Conservation (phyloP, 1,284 basidiomycete species). For the Rhodotorula sp. region DNA sequence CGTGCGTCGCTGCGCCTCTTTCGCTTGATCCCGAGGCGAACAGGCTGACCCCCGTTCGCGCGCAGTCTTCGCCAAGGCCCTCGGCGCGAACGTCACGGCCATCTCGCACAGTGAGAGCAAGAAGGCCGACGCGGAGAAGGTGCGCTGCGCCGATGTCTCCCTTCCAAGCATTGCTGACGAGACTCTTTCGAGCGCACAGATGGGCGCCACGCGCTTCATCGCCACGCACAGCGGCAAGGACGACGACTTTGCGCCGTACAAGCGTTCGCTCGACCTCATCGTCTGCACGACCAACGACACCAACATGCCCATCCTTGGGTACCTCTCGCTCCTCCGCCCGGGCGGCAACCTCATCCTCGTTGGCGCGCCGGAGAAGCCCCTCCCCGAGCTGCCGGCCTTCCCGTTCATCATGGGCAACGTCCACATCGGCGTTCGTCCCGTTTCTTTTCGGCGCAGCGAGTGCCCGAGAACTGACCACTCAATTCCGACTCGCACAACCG, state of each 20-base stretch:
- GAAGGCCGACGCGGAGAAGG: constrained; percentile 50
- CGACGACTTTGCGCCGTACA: constrained; percentile 47
- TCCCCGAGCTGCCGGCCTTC: constrained; percentile 45
- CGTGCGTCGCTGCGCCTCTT: background rate
- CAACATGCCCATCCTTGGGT: constrained; percentile 51
- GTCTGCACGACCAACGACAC: constrained; percentile 53
- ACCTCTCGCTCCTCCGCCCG: constrained; percentile 53
- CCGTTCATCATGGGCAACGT: constrained; percentile 49
- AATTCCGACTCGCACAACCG: background rate
- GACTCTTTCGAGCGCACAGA: constrained; percentile 27
- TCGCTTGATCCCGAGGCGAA: background rate
- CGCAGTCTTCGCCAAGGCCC: constrained; percentile 50
- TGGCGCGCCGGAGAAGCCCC: constrained; percentile 46
- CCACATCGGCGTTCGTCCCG: constrained; percentile 41
- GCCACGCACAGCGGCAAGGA: constrained; percentile 47
- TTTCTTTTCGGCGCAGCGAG: background rate
- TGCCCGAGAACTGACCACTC: no score
- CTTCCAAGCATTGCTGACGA: background rate
- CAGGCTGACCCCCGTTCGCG: constrained; percentile 41
- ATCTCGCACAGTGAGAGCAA: constrained; percentile 50
- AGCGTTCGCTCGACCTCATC: constrained; percentile 54
- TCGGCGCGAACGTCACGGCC: constrained; percentile 54
- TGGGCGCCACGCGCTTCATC: constrained; percentile 54
- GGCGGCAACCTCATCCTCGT: constrained; percentile 53
- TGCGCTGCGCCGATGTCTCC: background rate